Evolutionary conservation across 2,329 filamentous ascomycete species (phyloP).

Genomic region (Ascochyta pisi): DNA sequence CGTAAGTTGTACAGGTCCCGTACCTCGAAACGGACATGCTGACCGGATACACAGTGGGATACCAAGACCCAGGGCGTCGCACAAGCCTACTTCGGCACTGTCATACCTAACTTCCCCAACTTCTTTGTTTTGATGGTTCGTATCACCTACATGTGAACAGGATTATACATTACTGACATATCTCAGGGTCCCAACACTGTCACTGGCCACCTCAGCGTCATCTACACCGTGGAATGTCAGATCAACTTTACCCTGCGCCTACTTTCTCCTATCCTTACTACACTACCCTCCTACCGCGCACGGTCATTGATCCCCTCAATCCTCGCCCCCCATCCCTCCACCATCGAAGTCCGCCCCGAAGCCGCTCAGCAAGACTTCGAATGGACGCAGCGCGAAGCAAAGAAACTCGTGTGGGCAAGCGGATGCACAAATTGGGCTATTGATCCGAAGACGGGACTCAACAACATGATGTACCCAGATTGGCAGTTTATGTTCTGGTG

Average conservation of each 20-base stretch:
- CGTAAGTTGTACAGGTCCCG: slow-evolving; percentile 23
- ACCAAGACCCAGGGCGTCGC: slow-evolving; percentile 44
- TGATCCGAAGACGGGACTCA: slow-evolving; percentile 55
- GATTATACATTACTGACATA: neutral
- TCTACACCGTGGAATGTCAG: slow-evolving; percentile 61
- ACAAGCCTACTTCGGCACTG: slow-evolving; percentile 59
- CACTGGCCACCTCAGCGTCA: slow-evolving; percentile 59
- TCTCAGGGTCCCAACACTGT: slow-evolving; percentile 47
- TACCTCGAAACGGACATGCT: neutral
- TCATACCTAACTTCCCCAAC: slow-evolving; percentile 47
- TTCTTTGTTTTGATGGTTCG: slow-evolving; percentile 31
- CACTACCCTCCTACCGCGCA: slow-evolving; percentile 37
- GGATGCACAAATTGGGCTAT: slow-evolving; percentile 63
- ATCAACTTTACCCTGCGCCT: slow-evolving; percentile 57
- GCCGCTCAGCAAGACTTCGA: slow-evolving; percentile 47
- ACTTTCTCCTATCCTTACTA: slow-evolving; percentile 51
- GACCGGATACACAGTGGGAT: slow-evolving; percentile 46
- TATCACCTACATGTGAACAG: neutral
- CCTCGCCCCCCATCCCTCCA: slow-evolving; percentile 27
- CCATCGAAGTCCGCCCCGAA: slow-evolving; percentile 48
- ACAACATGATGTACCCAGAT: slow-evolving; percentile 62
- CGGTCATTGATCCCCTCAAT: slow-evolving; percentile 31
- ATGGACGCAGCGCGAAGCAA: slow-evolving; percentile 53
- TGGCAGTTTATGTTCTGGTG: slow-evolving; percentile 60
- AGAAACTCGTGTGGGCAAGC: slow-evolving; percentile 56